Base-by-base conservation (phyloP, 177 flowering plant species). In the Telopea speciosissima region DNA sequence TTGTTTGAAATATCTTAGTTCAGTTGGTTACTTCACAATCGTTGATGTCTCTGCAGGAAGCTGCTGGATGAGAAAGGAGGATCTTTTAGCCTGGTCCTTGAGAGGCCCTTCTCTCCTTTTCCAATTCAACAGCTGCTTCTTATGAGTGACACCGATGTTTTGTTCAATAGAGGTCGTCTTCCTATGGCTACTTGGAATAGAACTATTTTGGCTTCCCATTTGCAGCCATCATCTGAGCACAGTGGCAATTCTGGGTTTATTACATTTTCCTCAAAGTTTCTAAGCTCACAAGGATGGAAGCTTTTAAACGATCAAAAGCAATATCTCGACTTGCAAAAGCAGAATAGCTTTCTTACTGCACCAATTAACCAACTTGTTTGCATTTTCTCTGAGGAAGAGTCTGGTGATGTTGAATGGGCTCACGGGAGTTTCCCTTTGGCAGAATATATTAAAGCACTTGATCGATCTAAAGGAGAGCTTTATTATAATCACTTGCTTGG, bases 341-440 rank as follows among this genome's bases (percentile, higher is more conserved):
- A 75, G 70, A 83, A 68, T 24, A 77, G 69, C 60, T 62, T 26
- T 67, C 69, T 73, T 66, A 19, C 76, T 67, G 62, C 80, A 61
- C 79, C 84, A 9, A 54, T 83, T 3, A 86, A 73, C 70, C 91
- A 82, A 72, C 78, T 91, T 74, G 85, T 90, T 71, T 77, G 84
- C 68, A 76, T 89, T 63, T 83, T 88, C 74, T 79, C 90, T 9
- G 93, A 85, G 69, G 87, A 87, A 69, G 90, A 80, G 63, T 71
- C 84, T 67, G 87, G 78, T 71, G 88, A 86, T 78, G 89, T 78
- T 66, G 95, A 90, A 72, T 94, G 98, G 98, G 83, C 80, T 68
- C 90, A 88, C 80, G 98, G 98, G 65, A 92, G 78, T 80, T 92
- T 94, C 75, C 95, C 93, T 5, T 67, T 94, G 70, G 98, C 89